Conservation (phyloP, 2,329 filamentous ascomycete genomes). For the Alternaria hordeiaustralica region DNA sequence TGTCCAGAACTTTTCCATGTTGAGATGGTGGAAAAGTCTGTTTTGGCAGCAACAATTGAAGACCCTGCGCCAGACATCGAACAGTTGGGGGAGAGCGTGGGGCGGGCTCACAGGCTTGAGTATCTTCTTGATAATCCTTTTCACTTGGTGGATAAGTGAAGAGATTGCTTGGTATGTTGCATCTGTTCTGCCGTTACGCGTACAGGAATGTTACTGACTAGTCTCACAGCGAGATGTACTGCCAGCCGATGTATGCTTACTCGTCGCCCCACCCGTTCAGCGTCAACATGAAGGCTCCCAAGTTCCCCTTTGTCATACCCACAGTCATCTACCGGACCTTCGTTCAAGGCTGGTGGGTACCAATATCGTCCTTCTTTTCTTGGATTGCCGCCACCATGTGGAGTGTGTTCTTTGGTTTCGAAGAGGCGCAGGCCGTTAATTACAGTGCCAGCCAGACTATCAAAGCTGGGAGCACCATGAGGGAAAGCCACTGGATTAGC, state of each 20-base stretch:
- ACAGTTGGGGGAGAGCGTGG: slow-evolving; percentile 23
- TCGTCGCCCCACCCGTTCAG: slow-evolving; percentile 58
- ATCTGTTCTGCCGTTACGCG: not conserved
- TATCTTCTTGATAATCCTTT: slow-evolving; percentile 49
- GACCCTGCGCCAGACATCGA: slow-evolving; percentile 13
- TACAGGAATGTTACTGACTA: slow-evolving; percentile 1
- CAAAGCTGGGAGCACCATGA: not conserved
- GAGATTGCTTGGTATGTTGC: slow-evolving; percentile 52
- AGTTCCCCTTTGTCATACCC: slow-evolving; percentile 62
- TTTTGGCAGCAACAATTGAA: slow-evolving; percentile 37
- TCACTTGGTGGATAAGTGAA: slow-evolving; percentile 59
- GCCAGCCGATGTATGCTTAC: slow-evolving; percentile 57
- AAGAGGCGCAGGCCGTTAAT: slow-evolving; percentile 6
- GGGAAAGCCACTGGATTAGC: slow-evolving; percentile 10
- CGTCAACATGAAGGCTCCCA: slow-evolving; percentile 59
- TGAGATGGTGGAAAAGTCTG: slow-evolving; percentile 31
- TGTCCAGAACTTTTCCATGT: slow-evolving; percentile 22
- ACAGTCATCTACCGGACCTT: slow-evolving; percentile 58
- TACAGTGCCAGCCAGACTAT: not conserved
- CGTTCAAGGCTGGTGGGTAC: slow-evolving; percentile 43
- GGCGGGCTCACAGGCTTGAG: slow-evolving; percentile 49
- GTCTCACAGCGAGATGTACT: slow-evolving; percentile 54
- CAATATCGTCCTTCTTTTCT: slow-evolving; percentile 28
- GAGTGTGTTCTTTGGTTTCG: slow-evolving; percentile 13
- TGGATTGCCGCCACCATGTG: slow-evolving; percentile 25